Percentiles rank a stretch among this genome's conserved stretches.
These are phyloP conservation scores for Rhynchosporium graminicola DNA, from an alignment of 2,329 filamentous ascomycete species.

Conservation along the genomic window DNA sequence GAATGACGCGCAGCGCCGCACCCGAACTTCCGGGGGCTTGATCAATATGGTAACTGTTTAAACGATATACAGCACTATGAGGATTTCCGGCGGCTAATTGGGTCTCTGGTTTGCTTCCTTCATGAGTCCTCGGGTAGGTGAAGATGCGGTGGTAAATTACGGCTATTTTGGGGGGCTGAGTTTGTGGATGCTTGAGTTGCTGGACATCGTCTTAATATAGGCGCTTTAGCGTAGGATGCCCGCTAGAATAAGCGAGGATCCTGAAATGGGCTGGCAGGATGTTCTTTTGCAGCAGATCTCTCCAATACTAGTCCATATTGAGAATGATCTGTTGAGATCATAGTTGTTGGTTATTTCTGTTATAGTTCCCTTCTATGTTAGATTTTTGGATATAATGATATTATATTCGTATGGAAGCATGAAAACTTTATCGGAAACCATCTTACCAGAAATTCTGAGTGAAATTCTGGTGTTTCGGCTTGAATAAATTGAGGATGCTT, in stretches of 20 bases:
- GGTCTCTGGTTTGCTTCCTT: not conserved
- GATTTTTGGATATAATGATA: not conserved
- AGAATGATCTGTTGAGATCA: not conserved
- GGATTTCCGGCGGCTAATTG: not conserved
- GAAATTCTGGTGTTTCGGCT: no score
- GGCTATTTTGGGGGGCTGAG: conserved; percentile 17
- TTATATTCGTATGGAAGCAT: not conserved
- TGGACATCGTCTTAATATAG: conserved; percentile 13
- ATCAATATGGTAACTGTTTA: conserved; percentile 4
- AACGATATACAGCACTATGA: not conserved
- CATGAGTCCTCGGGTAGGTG: not conserved
- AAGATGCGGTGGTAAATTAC: conserved; percentile 7
- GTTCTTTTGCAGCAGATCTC: not conserved
- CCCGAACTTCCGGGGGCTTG: not conserved
- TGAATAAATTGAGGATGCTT: no score
- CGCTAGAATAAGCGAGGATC: conserved; percentile 10
- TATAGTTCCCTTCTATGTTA: not conserved
- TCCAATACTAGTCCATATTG: not conserved
- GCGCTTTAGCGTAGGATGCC: conserved; percentile 8
- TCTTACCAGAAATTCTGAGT: no score
- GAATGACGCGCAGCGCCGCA: conserved; percentile 1
- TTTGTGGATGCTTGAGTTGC: not conserved
- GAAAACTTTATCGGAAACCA: not conserved
- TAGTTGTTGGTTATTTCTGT: not conserved
- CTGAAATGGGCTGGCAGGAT: not conserved